Percentiles rank a stretch among this genome's conserved stretches.
Conservation (phyloP, 208 protist species). For the Crithidia fasciculata region DNA sequence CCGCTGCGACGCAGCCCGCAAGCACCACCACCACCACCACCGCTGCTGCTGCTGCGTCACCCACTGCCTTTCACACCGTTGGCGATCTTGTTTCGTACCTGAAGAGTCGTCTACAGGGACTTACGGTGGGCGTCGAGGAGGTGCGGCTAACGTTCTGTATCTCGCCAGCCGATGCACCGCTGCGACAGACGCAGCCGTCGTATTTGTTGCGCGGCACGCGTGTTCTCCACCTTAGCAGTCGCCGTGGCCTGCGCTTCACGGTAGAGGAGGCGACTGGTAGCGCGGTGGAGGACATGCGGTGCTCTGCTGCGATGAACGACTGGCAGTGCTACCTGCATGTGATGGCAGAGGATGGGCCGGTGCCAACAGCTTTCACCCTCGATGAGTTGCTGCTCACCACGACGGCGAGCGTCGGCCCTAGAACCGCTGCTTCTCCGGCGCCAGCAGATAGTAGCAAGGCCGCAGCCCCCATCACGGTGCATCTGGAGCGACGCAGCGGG, state of each 20-base stretch:
- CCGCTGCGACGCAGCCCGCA: neutral
- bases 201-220: slow-evolving; percentile 8
- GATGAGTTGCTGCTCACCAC: slow-evolving; percentile 32
- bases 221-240: slow-evolving; percentile 31
- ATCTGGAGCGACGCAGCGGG: slow-evolving; percentile 18
- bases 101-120: slow-evolving; percentile 40
- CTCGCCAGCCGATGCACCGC: slow-evolving; percentile 8
- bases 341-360: slow-evolving; percentile 25
- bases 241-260: slow-evolving; percentile 31
- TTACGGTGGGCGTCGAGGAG: slow-evolving; percentile 32
- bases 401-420: slow-evolving; percentile 4
- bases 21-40: neutral
- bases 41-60: neutral
- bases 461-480: slow-evolving; percentile 27
- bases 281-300: slow-evolving; percentile 37
- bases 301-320: slow-evolving; percentile 27
- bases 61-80: slow-evolving; percentile 33
- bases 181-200: neutral
- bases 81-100: slow-evolving; percentile 41
- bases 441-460: neutral
- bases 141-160: slow-evolving; percentile 42
- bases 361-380: slow-evolving; percentile 26
- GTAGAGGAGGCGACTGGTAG: slow-evolving; percentile 21
- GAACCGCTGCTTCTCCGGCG: neutral
- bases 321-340: slow-evolving; percentile 40